These are phyloP conservation scores for Leptodermis oblonga DNA, from an alignment of 257 asterid genomes.

Conservation along the genomic window DNA sequence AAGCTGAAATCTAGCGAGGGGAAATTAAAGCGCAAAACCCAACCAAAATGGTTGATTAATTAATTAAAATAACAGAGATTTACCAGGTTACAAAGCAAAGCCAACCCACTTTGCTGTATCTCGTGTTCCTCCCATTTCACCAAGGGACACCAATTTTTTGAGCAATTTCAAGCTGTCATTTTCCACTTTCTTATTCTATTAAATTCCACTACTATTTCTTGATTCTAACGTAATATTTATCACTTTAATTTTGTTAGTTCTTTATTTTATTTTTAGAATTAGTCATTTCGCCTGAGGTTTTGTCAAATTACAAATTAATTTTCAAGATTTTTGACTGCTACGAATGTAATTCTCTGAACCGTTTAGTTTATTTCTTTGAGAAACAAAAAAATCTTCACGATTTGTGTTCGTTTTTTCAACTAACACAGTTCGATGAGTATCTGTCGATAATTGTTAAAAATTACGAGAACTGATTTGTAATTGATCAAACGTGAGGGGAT, in stretches of 20 bases:
- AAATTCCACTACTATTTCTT: too few species aligned
- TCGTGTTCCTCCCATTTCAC: constrained; percentile 56
- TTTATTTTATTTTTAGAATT: not conserved
- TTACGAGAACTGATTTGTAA: too few species aligned
- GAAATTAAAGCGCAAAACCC: constrained; percentile 48
- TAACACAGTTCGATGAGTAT: too few species aligned
- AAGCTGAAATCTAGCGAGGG: constrained; percentile 15
- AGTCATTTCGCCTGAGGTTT: too few species aligned
- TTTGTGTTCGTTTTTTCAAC: too few species aligned
- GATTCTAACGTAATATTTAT: not conserved
- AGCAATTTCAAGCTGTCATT: constrained; percentile 18
- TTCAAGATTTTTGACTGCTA: too few species aligned
- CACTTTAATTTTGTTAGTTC: not conserved
- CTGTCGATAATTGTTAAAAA: too few species aligned
- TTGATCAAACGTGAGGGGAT: too few species aligned
- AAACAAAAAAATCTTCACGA: too few species aligned
- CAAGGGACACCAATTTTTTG: constrained; percentile 10
- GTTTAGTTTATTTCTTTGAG: too few species aligned
- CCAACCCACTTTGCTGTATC: constrained; percentile 49
- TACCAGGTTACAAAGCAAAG: constrained; percentile 15
- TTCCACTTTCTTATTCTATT: constrained; percentile 5
- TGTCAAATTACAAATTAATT: too few species aligned
- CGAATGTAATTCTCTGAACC: too few species aligned
- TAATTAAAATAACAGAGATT: constrained; percentile 12
- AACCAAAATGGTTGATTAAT: constrained; percentile 36